Conservation (phyloP, 2,329 filamentous ascomycete genomes). For the Fusarium tanahbumbuense region DNA sequence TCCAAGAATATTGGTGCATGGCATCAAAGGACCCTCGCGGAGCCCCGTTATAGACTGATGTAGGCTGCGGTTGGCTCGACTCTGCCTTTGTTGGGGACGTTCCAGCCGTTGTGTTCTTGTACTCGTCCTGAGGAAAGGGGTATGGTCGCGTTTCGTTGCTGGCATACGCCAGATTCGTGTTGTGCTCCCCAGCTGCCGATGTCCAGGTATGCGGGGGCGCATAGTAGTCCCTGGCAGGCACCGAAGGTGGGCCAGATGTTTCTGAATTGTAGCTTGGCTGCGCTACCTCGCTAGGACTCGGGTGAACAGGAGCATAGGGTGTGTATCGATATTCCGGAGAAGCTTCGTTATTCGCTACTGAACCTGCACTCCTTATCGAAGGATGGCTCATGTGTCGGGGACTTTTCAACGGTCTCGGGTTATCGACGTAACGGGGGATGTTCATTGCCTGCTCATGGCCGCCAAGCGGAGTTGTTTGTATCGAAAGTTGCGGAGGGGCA, state of each 20-base stretch:
- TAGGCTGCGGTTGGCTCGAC: conserved; percentile 55
- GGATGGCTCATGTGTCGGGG: conserved; percentile 66
- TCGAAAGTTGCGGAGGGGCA: conserved; percentile 62
- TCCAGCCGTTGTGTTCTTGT: conserved; percentile 52
- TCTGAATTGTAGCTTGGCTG: conserved; percentile 50
- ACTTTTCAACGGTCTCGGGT: conserved; percentile 66
- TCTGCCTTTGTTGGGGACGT: conserved; percentile 50
- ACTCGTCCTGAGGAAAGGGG: conserved; percentile 60
- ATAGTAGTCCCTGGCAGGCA: conserved; percentile 63
- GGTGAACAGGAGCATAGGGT: conserved; percentile 52
- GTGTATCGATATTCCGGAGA: conserved; percentile 69
- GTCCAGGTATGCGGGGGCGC: conserved; percentile 64
- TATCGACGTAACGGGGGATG: conserved; percentile 69
- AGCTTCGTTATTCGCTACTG: conserved; percentile 61
- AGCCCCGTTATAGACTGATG: conserved; percentile 55
- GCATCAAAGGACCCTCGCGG: conserved; percentile 60
- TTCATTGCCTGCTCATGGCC: conserved; percentile 60
- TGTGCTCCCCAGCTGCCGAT: conserved; percentile 60
- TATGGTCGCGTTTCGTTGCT: conserved; percentile 61
- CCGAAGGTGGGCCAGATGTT: conserved; percentile 44
- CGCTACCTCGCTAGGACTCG: conserved; percentile 49
- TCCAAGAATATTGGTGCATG: conserved; percentile 70
- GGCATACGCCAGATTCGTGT: conserved; percentile 59
- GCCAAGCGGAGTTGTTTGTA: conserved; percentile 52
- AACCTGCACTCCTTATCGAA: conserved; percentile 63